These are phyloP conservation scores for Aspergillus phoenicis DNA, from an alignment of 2,329 filamentous ascomycete genomes.

Conservation along the genomic window DNA sequence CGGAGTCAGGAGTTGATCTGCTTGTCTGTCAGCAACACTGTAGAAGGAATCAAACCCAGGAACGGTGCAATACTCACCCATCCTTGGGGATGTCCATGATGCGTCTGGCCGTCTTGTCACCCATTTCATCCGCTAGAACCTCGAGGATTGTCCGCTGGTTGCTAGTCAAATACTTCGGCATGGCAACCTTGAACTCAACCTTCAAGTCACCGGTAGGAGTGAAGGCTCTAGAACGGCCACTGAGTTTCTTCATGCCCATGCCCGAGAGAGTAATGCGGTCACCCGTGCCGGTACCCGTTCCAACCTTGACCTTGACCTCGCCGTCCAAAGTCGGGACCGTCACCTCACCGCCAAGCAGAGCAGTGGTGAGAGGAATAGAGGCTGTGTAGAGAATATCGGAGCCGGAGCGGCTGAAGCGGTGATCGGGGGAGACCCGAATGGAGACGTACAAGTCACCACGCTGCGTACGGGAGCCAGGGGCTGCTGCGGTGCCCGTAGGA, in stretches of 20 bases:
- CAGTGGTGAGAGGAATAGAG: conserved; percentile 87
- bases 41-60: background rate
- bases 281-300: conserved; percentile 87
- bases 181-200: conserved; percentile 91
- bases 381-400: conserved; percentile 93
- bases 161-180: conserved; percentile 90
- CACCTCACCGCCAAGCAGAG: conserved; percentile 86
- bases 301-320: conserved; percentile 85
- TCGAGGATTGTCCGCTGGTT: conserved; percentile 93
- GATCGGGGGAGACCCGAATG: conserved; percentile 84
- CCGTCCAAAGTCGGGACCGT: conserved; percentile 87
- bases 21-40: conserved; percentile 5
- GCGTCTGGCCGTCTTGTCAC: conserved; percentile 85
- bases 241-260: conserved; percentile 90
- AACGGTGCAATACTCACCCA: conserved; percentile 49
- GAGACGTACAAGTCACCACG: conserved; percentile 90
- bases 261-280: conserved; percentile 86
- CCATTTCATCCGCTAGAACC: conserved; percentile 95
- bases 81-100: conserved; percentile 74
- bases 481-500: conserved; percentile 68
- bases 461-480: conserved; percentile 64
- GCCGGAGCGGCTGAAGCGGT: conserved; percentile 83
- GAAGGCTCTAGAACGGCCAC: conserved; percentile 59
- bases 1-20: conserved; percentile 28
- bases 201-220: conserved; percentile 74